Evolutionary conservation across 805 yeast genomes (phyloP), one percentile per base, ranked within the genome.

Genomic region (Myxozyma neotropica): DNA sequence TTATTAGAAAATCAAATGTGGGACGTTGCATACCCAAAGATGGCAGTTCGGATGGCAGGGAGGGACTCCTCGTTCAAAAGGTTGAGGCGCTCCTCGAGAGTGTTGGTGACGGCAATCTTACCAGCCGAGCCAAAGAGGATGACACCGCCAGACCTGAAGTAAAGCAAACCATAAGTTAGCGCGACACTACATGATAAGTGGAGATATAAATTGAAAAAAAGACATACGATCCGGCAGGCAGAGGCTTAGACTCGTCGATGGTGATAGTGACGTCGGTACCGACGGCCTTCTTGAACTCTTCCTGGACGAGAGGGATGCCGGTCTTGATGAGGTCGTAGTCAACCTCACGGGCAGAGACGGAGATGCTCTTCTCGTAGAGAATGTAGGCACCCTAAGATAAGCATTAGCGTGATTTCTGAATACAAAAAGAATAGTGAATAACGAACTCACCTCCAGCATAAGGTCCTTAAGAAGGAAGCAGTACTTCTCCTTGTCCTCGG

Each of bases 61-160:
- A 94, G 83, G 6, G 96, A 88, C 70, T 85, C 89, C 73, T 88
- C 88, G 39, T 88, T 82, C 69, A 94, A 81, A 63, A 94, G 77
- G 70, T 86, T 82, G 71, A 94, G 83, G 78, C 99, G 89, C 80
- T 92, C 97, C 71, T 91, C 97, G 70, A 94, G 81, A 49, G 99
- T 92, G 79, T 94, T 94, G 77, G 89, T 81, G 57, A 94, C 89
- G 69, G 87, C 92, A 67, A 94, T 91, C 77, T 88, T 89, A 55
- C 95, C 96, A 44, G 82, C 74, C 38, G 82, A 81, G 72, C 88
- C 88, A 57, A 81, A 74, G 49, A 89, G 80, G 48, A 90, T 75
- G 40, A 85, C 89, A 72, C 99, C 99, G 65, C 99, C 99, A 39
- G 93, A 85, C 56, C 67, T 59, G 19, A 5, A 51, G 15, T 8